Evolutionary conservation across 257 asterid species (phyloP), one percentile per base, ranked within the genome.

Genomic region (Penstemon newberryi): DNA sequence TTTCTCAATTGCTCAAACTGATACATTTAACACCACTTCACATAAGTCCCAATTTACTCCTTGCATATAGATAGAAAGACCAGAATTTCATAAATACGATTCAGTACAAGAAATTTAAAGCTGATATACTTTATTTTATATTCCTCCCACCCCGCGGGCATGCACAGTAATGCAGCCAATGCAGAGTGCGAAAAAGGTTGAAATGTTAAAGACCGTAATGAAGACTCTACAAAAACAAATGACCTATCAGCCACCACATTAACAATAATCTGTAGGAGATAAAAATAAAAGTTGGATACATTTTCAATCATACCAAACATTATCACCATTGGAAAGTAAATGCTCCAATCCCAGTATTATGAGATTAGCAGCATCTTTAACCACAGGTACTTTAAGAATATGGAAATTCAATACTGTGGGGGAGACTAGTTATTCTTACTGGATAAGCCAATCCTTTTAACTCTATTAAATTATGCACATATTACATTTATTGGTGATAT

Each of bases 1-100:
- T 41, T 68, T 57, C 55, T 64, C 54, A 56, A 10, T 45, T 55
- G 58, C 63, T 40, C 46, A 36, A 49, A 49, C 15, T 46, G 46
- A 55, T 44, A 25, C 42, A 57, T 46, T 37, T 40, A 43, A 8
- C 58, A n/a, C 19, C 46, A 19, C n/a, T 52, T 42, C 52, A 43
- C 69, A 11, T 12, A 25, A 58, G 67, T 66, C 55, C 25, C 18
- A 6, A 4, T n/a, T 44, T 19, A 50, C 33, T 60, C 60, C 37
- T 51, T 15, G 8, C 19, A 66, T 15, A 8, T 60, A 15, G 10
- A 65, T 43, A 33, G 25, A 19, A 46, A 50, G 1, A 6, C 60
- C 36, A 45, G 2, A 40, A 13, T 74, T 40, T 56, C 67, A 55
- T 6, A 19, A 13, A 51, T 6, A 43, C 60, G 39, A 5, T 52